A percentile compares a stretch with the other conserved stretches of the same genome.
Conservation (phyloP, 139 green algal species). For the Edaphochlamys debaryana region DNA sequence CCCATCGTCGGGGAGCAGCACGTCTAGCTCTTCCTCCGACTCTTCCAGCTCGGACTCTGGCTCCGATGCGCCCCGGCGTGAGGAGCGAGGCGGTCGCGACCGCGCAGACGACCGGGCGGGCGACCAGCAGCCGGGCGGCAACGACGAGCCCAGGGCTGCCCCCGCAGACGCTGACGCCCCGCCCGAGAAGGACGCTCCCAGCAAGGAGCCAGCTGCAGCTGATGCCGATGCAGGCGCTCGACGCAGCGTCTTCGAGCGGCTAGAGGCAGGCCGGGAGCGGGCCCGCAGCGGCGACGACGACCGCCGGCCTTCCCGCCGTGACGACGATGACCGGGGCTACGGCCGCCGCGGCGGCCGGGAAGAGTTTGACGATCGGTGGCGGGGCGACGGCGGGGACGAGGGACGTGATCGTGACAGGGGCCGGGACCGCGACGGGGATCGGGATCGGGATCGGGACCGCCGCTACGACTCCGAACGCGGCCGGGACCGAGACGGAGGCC, state of each 20-base stretch:
- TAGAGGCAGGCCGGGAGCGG: background rate
- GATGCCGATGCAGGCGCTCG: background rate
- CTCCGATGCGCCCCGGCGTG: background rate
- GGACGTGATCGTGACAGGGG: background rate
- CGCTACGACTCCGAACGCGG: constrained; percentile 8
- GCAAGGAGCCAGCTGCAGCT: background rate
- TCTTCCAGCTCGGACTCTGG: constrained; percentile 3
- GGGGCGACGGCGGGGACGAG: background rate
- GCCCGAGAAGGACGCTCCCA: background rate
- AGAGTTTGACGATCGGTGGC: background rate
- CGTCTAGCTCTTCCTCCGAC: background rate
- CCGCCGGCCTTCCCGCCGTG: too few species aligned
- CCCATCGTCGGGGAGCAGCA: background rate
- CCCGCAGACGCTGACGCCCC: background rate
- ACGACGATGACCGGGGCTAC: too few species aligned
- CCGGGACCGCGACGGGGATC: background rate
- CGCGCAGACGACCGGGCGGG: too few species aligned
- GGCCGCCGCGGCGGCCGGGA: background rate
- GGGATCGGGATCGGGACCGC: background rate
- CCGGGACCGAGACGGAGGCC: background rate
- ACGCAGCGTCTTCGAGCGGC: constrained; percentile 14
- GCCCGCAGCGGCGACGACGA: too few species aligned
- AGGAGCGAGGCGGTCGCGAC: background rate
- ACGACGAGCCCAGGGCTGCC: background rate
- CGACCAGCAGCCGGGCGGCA: background rate